Evolutionary conservation across 2,329 filamentous ascomycete species (phyloP), one percentile per base, ranked within the genome.

Genomic region (Fusarium albidum): DNA sequence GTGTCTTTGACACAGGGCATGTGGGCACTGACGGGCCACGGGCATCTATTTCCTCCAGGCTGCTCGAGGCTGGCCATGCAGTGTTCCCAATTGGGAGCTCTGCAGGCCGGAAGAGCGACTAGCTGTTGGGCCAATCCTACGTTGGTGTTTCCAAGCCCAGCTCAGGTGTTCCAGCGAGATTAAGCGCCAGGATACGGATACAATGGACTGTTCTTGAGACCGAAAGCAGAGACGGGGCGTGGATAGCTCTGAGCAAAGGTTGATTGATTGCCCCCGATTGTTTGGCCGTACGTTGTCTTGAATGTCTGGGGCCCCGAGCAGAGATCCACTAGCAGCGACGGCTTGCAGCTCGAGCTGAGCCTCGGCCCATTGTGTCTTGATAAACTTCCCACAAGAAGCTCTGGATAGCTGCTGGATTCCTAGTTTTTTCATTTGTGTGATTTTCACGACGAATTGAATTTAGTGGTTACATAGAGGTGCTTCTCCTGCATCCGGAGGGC

Each of bases 121-220:
- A 67, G 54, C 52, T 55, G 52, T 43, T 54, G 59, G 55, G 31
- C 64, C 62, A 65, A 67, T 67, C 60, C 57, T 63, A 63, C 59
- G 45, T 45, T 66, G 49, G 54, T 44, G 41, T 51, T 57, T 62
- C 41, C 49, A 52, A 61, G 49, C 60, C 53, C 48, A 47, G 63
- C 37, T 47, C 55, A 55, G 51, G 37, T 57, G 54, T 61, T 61
- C 41, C 53, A 61, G 52, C 43, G 52, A 56, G 32, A 65, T 60
- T 64, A 66, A 66, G 64, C 64, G 64, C 64, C 45, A 52, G 57
- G 51, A 61, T 57, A 57, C 39, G 47, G 21, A 21, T 21, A 48
- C 25, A 45, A 40, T 32, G 21, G 46, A 39, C 18, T 39, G 25
- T 13, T 8, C 11, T 17, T 12, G 21, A 37, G 18, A 17, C 26